Percentiles rank a stretch among this genome's conserved stretches.
Conservation (phyloP, 2,329 filamentous ascomycete genomes). For the Mycogone perniciosa region DNA sequence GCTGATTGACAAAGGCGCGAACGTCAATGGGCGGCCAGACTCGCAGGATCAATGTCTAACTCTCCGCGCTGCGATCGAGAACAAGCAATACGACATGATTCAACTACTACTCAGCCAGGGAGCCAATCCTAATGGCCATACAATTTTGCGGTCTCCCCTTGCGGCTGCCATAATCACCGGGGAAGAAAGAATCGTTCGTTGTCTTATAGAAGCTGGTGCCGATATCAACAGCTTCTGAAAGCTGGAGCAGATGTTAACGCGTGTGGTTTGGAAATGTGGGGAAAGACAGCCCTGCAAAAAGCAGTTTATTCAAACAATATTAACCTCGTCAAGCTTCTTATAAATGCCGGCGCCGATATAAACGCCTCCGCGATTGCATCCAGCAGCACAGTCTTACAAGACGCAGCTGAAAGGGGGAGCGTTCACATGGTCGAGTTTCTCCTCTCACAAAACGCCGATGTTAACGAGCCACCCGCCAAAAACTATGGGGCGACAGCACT, state of each 20-base stretch:
- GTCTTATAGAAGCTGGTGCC: not conserved
- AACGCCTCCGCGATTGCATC: not conserved
- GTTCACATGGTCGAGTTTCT: not conserved
- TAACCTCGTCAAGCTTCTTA: not conserved
- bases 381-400: not conserved
- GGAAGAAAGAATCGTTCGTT: not conserved
- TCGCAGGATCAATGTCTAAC: conserved; percentile 12
- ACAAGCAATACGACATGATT: conserved; percentile 16
- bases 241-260: not conserved
- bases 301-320: not conserved
- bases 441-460: not conserved
- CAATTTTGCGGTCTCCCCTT: not conserved
- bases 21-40: conserved; percentile 20
- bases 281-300: not conserved
- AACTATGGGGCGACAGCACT: not conserved
- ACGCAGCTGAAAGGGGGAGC: not conserved
- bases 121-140: not conserved
- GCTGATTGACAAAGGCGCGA: conserved; percentile 20
- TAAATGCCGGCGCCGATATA: not conserved
- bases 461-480: not conserved
- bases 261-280: not conserved
- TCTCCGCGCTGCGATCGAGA: conserved; percentile 29
- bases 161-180: not conserved
- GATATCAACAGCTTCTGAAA: not conserved
- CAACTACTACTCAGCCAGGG: conserved; percentile 23